These are phyloP conservation scores for Neohortaea acidophila DNA, from an alignment of 495 filamentous ascomycete species.

Conservation along the genomic window DNA sequence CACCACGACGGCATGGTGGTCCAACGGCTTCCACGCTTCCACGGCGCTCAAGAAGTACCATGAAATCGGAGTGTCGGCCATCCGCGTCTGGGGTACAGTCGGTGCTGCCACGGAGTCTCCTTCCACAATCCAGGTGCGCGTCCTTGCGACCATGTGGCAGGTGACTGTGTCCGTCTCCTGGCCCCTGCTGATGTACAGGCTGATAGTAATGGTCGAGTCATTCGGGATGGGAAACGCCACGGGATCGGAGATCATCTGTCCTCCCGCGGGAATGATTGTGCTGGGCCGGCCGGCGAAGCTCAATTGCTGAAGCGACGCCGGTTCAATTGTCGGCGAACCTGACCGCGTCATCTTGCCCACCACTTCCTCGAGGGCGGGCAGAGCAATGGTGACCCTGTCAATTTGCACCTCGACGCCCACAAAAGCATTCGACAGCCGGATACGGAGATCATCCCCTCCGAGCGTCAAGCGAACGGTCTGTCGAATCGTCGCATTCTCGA, in stretches of 20 bases:
- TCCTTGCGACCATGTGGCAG: slow-evolving; percentile 50
- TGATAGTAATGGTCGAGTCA: slow-evolving; percentile 40
- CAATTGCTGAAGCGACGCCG: slow-evolving; percentile 33
- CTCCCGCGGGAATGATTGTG: slow-evolving; percentile 42
- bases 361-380: slow-evolving; percentile 29
- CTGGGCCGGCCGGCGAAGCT: slow-evolving; percentile 40
- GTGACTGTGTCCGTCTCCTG: slow-evolving; percentile 45
- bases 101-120: slow-evolving; percentile 34
- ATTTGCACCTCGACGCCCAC: slow-evolving; percentile 46
- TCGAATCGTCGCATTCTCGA: slow-evolving; percentile 47
- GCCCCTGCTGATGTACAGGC: slow-evolving; percentile 42
- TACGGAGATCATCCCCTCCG: slow-evolving; percentile 38
- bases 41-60: slow-evolving; percentile 41
- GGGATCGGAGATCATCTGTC: slow-evolving; percentile 47
- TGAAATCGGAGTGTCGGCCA: too few species aligned
- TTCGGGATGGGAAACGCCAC: slow-evolving; percentile 37
- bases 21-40: slow-evolving; percentile 38
- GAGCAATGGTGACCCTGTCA: slow-evolving; percentile 41
- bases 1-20: slow-evolving; percentile 38
- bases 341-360: slow-evolving; percentile 34
- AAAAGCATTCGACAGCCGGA: slow-evolving; percentile 56
- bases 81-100: slow-evolving; percentile 13
- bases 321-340: slow-evolving; percentile 38
- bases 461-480: slow-evolving; percentile 50
- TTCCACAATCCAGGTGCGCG: slow-evolving; percentile 39